Base-by-base conservation (phyloP, 164 flowering plant genomes). In the Macadamia integrifolia region DNA sequence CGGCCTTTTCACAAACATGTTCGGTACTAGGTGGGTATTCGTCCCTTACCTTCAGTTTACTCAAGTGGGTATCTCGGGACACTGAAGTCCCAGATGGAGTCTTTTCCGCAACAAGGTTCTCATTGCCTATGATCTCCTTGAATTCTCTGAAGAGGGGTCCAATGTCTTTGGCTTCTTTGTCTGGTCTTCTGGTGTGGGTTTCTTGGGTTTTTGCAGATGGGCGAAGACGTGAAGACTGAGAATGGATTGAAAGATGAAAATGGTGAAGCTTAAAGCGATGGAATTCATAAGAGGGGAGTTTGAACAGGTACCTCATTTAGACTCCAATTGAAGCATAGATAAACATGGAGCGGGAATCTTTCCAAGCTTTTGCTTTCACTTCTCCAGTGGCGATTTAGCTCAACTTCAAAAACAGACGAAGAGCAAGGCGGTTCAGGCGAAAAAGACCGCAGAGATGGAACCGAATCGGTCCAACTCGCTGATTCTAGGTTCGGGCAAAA, bases 1-100 rank as follows among this genome's bases (percentile, higher is more conserved):
- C 23, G 64, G 69, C 80, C 85, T 71, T 86, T 83, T 30, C 71
- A 77, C 95, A 77, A 85, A 81, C 89, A 86, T 40, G 74, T 83
- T 60, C 71, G 8, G 67, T 61, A 73, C 85, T 10, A 46, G 31
- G n/a, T 10, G 40, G 1, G 30, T 9, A 48, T 35, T 61, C 75
- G 28, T 52, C 71, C 10, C 14, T 66, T 9, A 23, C 0, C 59
- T 13, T 69, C 4, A 5, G 8, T 12, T 35, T 28, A n/a, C 55
- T 46, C 49, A 35, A 40, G 29, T 55, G 60, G 70, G 61, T 68
- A 44, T 72, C 80, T 46, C 66, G 13, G 4, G 69, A 63, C 7
- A 44, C 13, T 32, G 75, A 72, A 69, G 72, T 40, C 74, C 79
- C 79, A 68, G 59, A 17, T 53, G 79, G 52, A 11, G 29, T 68